These are phyloP conservation scores for Paraconiothyrium brasiliense DNA, from an alignment of 2,329 filamentous ascomycete genomes.

Conservation along the genomic window DNA sequence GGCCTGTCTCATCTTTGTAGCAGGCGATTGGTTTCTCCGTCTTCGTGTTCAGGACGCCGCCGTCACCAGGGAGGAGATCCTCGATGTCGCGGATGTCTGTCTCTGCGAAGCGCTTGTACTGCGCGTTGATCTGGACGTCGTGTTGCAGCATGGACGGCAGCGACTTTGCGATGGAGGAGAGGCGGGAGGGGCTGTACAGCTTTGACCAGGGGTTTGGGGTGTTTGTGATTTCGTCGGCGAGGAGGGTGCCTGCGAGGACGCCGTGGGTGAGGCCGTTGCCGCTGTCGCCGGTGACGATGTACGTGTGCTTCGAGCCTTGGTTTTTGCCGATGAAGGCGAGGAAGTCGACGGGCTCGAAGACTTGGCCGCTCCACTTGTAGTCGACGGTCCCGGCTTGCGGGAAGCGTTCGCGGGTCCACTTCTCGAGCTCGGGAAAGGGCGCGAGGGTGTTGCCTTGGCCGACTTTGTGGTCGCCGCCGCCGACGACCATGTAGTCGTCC, in stretches of 20 bases:
- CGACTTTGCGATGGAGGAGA: conserved; percentile 57
- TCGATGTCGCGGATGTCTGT: conserved; percentile 67
- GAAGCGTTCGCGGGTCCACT: no score
- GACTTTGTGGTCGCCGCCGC: no score
- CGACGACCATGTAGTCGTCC: no score
- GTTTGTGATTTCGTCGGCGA: conserved; percentile 64
- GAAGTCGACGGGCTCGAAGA: no score
- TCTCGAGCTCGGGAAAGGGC: no score
- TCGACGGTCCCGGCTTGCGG: no score
- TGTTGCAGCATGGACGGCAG: conserved; percentile 59
- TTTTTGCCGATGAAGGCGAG: conserved; percentile 62
- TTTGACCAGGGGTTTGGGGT: conserved; percentile 60
- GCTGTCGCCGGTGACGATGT: conserved; percentile 65
- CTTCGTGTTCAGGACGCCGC: conserved; percentile 63
- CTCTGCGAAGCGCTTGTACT: conserved; percentile 65
- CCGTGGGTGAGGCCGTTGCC: conserved; percentile 68
- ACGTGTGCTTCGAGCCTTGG: conserved; percentile 61
- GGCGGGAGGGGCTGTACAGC: conserved; percentile 62
- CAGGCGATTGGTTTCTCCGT: conserved; percentile 61
- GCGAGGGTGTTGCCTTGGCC: no score
- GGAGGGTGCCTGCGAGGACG: conserved; percentile 61
- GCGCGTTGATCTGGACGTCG: conserved; percentile 64
- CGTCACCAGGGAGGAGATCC: conserved; percentile 60
- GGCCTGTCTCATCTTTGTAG: conserved; percentile 65
- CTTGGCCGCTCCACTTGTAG: no score